Percentiles rank a stretch among this genome's conserved stretches.
phyloP scores from a whole-genome alignment of 2,329 filamentous ascomycete species.

The Paecilomyces sp. region DNA sequence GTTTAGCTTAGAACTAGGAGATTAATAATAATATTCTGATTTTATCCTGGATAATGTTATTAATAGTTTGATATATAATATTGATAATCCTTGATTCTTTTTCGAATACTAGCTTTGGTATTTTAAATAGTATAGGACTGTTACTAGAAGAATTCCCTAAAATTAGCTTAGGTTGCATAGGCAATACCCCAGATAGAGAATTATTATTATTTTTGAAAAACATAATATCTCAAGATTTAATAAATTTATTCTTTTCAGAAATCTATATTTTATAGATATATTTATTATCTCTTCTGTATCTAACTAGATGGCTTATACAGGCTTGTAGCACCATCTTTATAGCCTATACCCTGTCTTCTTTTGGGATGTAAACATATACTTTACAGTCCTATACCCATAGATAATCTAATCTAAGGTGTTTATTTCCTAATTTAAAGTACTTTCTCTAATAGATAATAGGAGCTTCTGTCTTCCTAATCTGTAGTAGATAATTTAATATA shows the following conservation, averaged over 20 bases:
- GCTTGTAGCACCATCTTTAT: neutral
- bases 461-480: neutral
- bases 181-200: too few species aligned
- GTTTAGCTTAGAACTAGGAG: neutral
- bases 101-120: too few species aligned
- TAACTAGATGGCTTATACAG: neutral
- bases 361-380: neutral
- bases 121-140: too few species aligned
- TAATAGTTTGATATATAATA: too few species aligned
- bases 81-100: too few species aligned
- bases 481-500: neutral
- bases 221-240: neutral
- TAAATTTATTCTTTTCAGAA: neutral
- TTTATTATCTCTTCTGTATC: neutral
- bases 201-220: neutral
- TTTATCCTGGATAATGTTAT: too few species aligned
- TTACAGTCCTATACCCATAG: neutral
- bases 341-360: neutral
- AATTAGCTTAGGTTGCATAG: neutral
- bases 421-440: too few species aligned
- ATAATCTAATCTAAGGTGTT: neutral
- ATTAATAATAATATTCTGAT: too few species aligned
- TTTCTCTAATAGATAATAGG: too few species aligned
- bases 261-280: too few species aligned
- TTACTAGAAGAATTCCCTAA: too few species aligned